These are phyloP conservation scores for Athelia psychrophila DNA, from an alignment of 1,284 basidiomycete genomes.

Conservation along the genomic window DNA sequence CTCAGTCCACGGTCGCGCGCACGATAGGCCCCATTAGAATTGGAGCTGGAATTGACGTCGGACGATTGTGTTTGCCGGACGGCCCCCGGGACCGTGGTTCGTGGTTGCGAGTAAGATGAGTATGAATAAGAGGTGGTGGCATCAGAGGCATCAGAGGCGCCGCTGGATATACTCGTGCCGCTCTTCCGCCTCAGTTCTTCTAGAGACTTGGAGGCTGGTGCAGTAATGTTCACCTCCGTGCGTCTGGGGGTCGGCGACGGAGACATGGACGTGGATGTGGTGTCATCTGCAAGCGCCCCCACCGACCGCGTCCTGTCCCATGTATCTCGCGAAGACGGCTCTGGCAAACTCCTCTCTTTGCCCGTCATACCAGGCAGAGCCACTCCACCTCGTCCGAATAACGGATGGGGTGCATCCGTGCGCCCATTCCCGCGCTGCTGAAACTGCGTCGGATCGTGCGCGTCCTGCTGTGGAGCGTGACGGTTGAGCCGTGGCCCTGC, in stretches of 20 bases:
- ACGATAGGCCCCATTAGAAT: no score
- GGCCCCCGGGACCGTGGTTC: no score
- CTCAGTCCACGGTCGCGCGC: no score
- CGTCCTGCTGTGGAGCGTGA: conserved; percentile 68
- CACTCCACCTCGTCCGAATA: conserved; percentile 70
- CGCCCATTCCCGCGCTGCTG: conserved; percentile 48
- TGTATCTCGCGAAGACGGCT: conserved; percentile 15
- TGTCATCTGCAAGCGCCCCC: background rate
- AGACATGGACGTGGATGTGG: background rate
- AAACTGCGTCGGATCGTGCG: conserved; percentile 62
- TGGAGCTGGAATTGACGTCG: no score
- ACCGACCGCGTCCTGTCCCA: conserved; percentile 30
- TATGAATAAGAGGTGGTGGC: background rate
- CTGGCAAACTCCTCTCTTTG: conserved; percentile 19
- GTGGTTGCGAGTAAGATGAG: no score
- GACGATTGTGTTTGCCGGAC: no score
- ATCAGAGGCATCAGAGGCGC: background rate
- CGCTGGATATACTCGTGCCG: background rate
- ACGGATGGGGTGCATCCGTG: conserved; percentile 56
- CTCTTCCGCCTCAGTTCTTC: background rate
- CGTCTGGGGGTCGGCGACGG: no score
- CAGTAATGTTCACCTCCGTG: no score
- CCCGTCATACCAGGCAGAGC: conserved; percentile 68
- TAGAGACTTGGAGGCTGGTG: no score
- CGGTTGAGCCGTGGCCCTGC: conserved; percentile 68